A percentile compares a stretch with the other conserved stretches of the same genome.
Conservation (phyloP, 2,329 filamentous ascomycete species). For the Proliferodiscus dingleyae region DNA sequence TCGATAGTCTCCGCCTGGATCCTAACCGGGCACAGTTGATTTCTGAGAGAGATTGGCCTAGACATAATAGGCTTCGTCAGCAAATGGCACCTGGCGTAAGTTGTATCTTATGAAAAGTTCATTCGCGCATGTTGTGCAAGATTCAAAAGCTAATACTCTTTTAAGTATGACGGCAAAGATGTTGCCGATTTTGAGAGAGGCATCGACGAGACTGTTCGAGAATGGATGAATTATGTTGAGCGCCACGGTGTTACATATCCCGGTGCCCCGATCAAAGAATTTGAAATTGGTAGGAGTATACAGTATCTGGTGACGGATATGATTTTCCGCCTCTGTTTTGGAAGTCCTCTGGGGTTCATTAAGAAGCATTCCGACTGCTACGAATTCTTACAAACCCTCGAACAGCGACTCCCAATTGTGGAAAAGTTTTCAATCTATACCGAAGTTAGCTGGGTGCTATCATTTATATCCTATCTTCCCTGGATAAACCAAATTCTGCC, state of each 20-base stretch:
- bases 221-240: slow-evolving; percentile 44
- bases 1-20: slow-evolving; percentile 46
- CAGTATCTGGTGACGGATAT: slow-evolving; percentile 51
- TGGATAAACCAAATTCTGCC: slow-evolving; percentile 37
- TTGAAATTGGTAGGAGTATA: slow-evolving; percentile 41
- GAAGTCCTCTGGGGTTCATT: slow-evolving; percentile 45
- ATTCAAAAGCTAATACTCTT: slow-evolving; percentile 32
- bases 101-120: no score
- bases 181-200: slow-evolving; percentile 44
- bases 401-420: slow-evolving; percentile 39
- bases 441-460: slow-evolving; percentile 36
- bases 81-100: slow-evolving; percentile 46
- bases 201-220: slow-evolving; percentile 43
- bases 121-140: not conserved
- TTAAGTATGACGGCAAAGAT: slow-evolving; percentile 50
- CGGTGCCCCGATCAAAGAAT: slow-evolving; percentile 38
- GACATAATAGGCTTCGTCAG: slow-evolving; percentile 39
- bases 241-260: slow-evolving; percentile 42
- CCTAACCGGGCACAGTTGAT: slow-evolving; percentile 49
- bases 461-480: not conserved
- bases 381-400: slow-evolving; percentile 42
- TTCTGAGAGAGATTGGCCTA: slow-evolving; percentile 42
- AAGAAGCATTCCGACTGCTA: slow-evolving; percentile 44
- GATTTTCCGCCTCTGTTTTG: slow-evolving; percentile 49
- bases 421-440: slow-evolving; percentile 41